phyloP scores from a whole-genome alignment of 805 yeast genomes.

The Ogataea kodamae region DNA sequence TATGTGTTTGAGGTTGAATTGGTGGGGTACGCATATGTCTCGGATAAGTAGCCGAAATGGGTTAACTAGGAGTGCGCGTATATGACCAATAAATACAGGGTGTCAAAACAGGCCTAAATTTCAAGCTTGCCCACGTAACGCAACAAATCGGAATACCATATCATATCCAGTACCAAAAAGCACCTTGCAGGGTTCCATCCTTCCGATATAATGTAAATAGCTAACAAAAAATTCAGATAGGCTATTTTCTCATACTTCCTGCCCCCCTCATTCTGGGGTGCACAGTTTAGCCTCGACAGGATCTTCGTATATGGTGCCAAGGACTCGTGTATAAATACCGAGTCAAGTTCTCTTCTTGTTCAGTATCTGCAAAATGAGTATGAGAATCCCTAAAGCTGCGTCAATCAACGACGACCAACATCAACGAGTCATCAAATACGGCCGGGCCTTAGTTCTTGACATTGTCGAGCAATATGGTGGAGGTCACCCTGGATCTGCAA shows the following conservation, averaged over 20 bases:
- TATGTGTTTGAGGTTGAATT: too few species aligned
- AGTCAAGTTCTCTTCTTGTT: neutral
- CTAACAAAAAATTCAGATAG: conserved; percentile 4
- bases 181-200: too few species aligned
- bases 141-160: too few species aligned
- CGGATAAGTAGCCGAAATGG: too few species aligned
- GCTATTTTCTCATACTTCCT: neutral
- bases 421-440: conserved; percentile 30
- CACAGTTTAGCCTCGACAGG: conserved; percentile 8
- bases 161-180: too few species aligned
- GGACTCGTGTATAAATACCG: conserved; percentile 3
- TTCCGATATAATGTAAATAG: too few species aligned
- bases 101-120: too few species aligned
- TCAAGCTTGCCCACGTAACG: too few species aligned
- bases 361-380: conserved; percentile 15
- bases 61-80: too few species aligned
- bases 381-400: conserved; percentile 28
- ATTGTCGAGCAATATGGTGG: conserved; percentile 35
- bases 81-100: too few species aligned
- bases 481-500: conserved; percentile 99
- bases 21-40: too few species aligned
- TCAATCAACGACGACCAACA: conserved; percentile 26
- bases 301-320: conserved; percentile 5
- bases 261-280: conserved; percentile 7
- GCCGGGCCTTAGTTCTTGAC: conserved; percentile 36